Evolutionary conservation across 2,329 filamentous ascomycete species (phyloP).

Genomic region (Fusarium incarnatum): DNA sequence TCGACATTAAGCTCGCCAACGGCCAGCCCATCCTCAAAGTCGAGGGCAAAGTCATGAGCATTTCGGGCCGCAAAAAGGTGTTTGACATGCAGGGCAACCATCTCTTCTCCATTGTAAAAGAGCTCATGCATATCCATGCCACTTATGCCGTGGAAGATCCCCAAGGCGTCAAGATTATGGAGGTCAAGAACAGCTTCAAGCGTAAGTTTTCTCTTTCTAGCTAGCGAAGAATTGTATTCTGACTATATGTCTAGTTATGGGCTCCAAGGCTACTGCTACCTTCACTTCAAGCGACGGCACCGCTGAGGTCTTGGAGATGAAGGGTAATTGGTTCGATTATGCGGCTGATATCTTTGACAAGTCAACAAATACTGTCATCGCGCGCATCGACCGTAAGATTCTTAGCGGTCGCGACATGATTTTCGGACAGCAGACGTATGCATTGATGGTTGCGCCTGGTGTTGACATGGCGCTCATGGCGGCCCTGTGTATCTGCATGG

Average conservation of each 20-base stretch:
- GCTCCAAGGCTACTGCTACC: slow-evolving; percentile 65
- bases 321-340: slow-evolving; percentile 70
- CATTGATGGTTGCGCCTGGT: slow-evolving; percentile 70
- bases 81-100: slow-evolving; percentile 64
- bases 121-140: slow-evolving; percentile 62
- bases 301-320: slow-evolving; percentile 64
- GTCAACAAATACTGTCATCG: slow-evolving; percentile 63
- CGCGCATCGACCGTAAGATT: slow-evolving; percentile 68
- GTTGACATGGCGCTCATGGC: slow-evolving; percentile 74
- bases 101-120: slow-evolving; percentile 69
- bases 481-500: slow-evolving; percentile 75
- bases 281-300: slow-evolving; percentile 64
- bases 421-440: slow-evolving; percentile 73
- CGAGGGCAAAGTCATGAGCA: slow-evolving; percentile 64
- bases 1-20: slow-evolving; percentile 68
- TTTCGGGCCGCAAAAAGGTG: slow-evolving; percentile 67
- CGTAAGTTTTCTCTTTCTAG: slow-evolving; percentile 53
- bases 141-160: slow-evolving; percentile 64
- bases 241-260: slow-evolving; percentile 56
- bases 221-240: neutral
- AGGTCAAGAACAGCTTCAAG: slow-evolving; percentile 66
- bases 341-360: slow-evolving; percentile 68
- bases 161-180: slow-evolving; percentile 60
- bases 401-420: slow-evolving; percentile 69
- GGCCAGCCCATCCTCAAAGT: slow-evolving; percentile 67